Percentiles rank a stretch among this genome's conserved stretches.
These are phyloP conservation scores for Naganishia sp. DNA, from an alignment of 1,284 basidiomycete species.

Conservation along the genomic window DNA sequence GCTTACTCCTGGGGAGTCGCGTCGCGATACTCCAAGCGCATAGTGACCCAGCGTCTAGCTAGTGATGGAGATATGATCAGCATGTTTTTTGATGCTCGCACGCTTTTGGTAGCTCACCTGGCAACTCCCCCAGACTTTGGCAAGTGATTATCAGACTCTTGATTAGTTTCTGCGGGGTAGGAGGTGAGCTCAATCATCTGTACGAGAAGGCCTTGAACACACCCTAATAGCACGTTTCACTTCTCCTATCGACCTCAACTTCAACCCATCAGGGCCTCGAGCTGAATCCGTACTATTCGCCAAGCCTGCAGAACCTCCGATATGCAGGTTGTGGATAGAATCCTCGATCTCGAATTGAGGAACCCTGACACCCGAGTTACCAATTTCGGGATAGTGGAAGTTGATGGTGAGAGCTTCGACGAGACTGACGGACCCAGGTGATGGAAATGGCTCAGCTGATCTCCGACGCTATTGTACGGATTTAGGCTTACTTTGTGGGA, in stretches of 20 bases:
- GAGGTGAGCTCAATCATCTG: background rate
- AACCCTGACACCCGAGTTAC: conserved; percentile 5
- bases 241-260: conserved; percentile 28
- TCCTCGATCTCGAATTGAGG: conserved; percentile 29
- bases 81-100: background rate
- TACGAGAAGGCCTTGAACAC: background rate
- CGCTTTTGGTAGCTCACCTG: conserved; percentile 6
- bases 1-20: conserved; percentile 31
- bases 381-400: conserved; percentile 32
- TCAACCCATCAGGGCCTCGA: conserved; percentile 11
- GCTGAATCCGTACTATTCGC: conserved; percentile 3
- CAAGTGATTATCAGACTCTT: conserved; percentile 32
- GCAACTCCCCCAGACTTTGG: conserved; percentile 31
- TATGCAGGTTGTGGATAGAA: conserved; percentile 14
- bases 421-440: conserved; percentile 4
- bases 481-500: conserved; percentile 28
- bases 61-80: background rate
- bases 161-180: conserved; percentile 22
- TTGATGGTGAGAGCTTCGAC: conserved; percentile 34
- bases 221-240: conserved; percentile 30
- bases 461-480: background rate
- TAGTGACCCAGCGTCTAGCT: conserved; percentile 30
- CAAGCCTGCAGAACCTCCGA: conserved; percentile 12
- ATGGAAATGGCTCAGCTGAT: background rate
- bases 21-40: conserved; percentile 32